Base-by-base conservation (phyloP, 2,329 filamentous ascomycete species). In the Cryphonectria carpinicola region DNA sequence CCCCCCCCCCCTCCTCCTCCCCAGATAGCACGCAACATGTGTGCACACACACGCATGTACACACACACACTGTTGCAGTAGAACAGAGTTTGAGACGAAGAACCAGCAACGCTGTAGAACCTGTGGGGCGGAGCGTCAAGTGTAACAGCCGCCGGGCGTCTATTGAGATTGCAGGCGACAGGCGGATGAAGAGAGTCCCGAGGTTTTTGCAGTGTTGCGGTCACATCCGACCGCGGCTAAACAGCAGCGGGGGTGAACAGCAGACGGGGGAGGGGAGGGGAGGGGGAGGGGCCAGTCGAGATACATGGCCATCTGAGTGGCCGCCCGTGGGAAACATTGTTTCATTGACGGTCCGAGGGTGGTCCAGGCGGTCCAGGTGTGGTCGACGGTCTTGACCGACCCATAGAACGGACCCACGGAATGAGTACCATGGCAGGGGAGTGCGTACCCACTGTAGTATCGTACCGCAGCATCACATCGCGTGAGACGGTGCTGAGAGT, bases 281-380 rank as follows among this genome's bases (percentile, higher is more conserved):
- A 10, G 37, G 25, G 25, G 17, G 25, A 10, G 58, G 37, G 37
- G 37, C 0, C 58, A 64, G 35, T 37, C 37, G 67, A 67, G 64
- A 67, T 49, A 35, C 52, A 69, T 49, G 61, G 49, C 14, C 19
- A 22, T 22, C 56, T 37, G 46, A 64, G 58, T 60, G 63, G 64
- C 46, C 67, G 56, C 67, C 70, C 70, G 19, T 52, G n/a, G 66
- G 70, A 71, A 71, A 71, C 70, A 71, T 52, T 71, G 67, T 71
- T 71, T 71, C 56, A 62, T 22, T n/a, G 22, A 25, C 28, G 39
- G 65, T 32, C 65, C 60, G 32, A 65, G 60, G 49, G 67, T 22
- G 52, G 8, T 25, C 62, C 39, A 39, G 39, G n/a, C 10, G 37
- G 37, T 37, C 37, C 8, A 39, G 37, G 37, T 39, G 39, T 37